These are phyloP conservation scores for Gliomastix tumulicola DNA, from an alignment of 2,329 filamentous ascomycete genomes.

Conservation along the genomic window DNA sequence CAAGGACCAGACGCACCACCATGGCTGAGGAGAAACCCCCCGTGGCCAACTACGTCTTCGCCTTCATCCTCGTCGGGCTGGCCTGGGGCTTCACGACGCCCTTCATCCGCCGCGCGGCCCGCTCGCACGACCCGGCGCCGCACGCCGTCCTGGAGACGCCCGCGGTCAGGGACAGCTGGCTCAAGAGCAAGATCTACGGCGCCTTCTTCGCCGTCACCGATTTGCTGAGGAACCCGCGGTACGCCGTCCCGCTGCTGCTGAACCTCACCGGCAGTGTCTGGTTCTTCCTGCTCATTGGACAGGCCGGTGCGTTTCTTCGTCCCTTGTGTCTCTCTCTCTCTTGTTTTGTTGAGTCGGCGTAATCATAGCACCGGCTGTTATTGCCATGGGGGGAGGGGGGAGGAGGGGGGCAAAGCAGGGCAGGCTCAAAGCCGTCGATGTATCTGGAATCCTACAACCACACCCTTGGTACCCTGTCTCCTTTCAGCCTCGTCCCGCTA, in stretches of 20 bases:
- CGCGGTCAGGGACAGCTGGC: conserved; percentile 47
- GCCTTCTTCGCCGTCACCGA: conserved; percentile 71
- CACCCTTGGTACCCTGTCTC: no score
- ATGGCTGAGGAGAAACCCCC: conserved; percentile 29
- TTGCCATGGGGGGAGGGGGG: no score
- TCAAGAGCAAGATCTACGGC: conserved; percentile 55
- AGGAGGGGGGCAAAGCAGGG: no score
- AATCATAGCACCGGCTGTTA: background rate
- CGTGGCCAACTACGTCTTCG: conserved; percentile 75
- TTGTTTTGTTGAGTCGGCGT: background rate
- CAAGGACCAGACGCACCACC: no score
- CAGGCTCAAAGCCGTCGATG: no score
- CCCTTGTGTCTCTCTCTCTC: background rate
- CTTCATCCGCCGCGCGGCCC: conserved; percentile 83
- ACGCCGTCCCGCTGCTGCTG: conserved; percentile 75
- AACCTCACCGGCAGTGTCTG: conserved; percentile 92
- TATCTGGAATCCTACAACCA: no score
- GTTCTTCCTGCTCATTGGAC: conserved; percentile 92
- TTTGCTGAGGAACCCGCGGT: conserved; percentile 71
- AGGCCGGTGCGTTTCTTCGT: conserved; percentile 62
- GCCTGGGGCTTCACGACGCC: conserved; percentile 91
- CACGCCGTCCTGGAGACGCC: conserved; percentile 47
- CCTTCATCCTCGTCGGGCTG: conserved; percentile 83
- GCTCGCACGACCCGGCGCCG: conserved; percentile 59
- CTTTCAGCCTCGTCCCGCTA: no score